These are phyloP conservation scores for Lunasporangiospora selenospora DNA, from an alignment of 192 early-diverging fungal genomes.

Conservation along the genomic window DNA sequence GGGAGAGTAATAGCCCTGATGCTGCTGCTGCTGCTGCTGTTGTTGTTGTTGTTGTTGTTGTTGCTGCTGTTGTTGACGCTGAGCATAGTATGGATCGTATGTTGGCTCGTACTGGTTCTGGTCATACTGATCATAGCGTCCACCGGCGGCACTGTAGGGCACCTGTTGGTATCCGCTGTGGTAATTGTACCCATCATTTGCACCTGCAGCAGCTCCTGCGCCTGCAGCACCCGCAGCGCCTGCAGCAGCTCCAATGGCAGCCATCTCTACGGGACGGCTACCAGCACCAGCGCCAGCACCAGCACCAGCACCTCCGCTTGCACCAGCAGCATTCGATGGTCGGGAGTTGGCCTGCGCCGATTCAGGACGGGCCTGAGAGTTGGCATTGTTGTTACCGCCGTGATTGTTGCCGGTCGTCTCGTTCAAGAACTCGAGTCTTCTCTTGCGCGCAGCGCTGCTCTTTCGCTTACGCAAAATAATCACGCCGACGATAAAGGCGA, in stretches of 20 bases:
- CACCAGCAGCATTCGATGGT: too few species aligned
- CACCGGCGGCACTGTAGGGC: too few species aligned
- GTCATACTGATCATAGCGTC: neutral
- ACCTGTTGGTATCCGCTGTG: too few species aligned
- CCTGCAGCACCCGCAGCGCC: neutral
- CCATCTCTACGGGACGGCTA: neutral
- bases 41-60: slow-evolving; percentile 6
- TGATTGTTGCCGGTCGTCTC: slow-evolving; percentile 1
- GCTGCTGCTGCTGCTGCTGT: slow-evolving; percentile 5
- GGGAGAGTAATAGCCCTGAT: neutral
- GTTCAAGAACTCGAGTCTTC: slow-evolving; percentile 21
- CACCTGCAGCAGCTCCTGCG: neutral
- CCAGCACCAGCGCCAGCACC: neutral
- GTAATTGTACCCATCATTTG: too few species aligned
- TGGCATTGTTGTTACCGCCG: neutral
- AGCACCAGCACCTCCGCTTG: too few species aligned
- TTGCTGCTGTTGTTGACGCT: slow-evolving; percentile 1
- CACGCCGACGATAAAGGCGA: slow-evolving; percentile 28
- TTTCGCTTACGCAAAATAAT: slow-evolving; percentile 32
- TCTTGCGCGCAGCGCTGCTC: slow-evolving; percentile 24
- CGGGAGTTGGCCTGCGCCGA: neutral
- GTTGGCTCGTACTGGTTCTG: too few species aligned
- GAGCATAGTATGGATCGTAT: slow-evolving; percentile 6
- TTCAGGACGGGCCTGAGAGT: too few species aligned
- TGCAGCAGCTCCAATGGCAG: neutral